Base-by-base conservation (phyloP, 31 red algal genomes). In the Porphyra umbilicalis region DNA sequence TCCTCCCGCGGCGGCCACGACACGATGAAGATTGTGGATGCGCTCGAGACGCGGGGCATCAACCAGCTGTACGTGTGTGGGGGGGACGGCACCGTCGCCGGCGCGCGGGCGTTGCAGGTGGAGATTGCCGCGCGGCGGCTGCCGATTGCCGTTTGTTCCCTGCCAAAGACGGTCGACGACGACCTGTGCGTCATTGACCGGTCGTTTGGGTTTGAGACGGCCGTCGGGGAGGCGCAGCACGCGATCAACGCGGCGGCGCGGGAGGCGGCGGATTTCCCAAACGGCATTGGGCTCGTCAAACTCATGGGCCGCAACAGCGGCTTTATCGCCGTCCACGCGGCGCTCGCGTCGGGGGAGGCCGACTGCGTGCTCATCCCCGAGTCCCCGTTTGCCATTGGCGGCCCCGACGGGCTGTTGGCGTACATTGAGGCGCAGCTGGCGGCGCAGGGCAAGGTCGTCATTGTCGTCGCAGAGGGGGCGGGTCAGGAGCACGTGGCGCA, bases 161-260 rank as follows among this genome's bases (percentile, higher is more conserved):
- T 93, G 11, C 91, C 91, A 32, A 93, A 93, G 82, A 93, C 91
- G 11, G 92, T 93, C 80, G 91, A 93, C 75, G 92, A 93, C 33
- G 91, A 93, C 79, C 92, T 93, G 75, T 83, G 90, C 6, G 80
- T 93, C 10, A 85, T 93, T 34, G 87, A 90, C 34, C 83, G 77
- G 40, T 85, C 88, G 5, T 86, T 86, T 67, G 91, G 91, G 20
- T 93, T 93, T 67, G 81, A 85, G 75, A 91, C 87, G 18, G 91
- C 91, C 18, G 91, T 93, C 4, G 87, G 88, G 35, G 91, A 90
- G 75, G 91, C 91, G 40, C 88, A 85, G 78, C 87, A 84, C 32
- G 86, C 91, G 0, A 84, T 93, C 77, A 86, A 93, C 46, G 91
- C 91, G 34, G 91, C 91, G 75, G 38, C 88, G 34, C 85, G 88